These are phyloP conservation scores for Brassica incana DNA, from an alignment of 345 rosid species.

Conservation along the genomic window DNA sequence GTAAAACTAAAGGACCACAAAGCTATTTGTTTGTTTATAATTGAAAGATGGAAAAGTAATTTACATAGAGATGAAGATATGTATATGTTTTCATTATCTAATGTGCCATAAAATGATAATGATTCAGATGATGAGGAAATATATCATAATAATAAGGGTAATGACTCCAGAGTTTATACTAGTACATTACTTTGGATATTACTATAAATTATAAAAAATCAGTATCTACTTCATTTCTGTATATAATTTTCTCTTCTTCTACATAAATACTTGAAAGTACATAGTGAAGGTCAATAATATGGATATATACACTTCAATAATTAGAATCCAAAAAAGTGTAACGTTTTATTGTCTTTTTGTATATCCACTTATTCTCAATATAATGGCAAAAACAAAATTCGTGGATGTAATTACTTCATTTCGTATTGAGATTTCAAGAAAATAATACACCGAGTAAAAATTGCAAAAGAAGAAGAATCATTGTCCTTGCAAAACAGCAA, in stretches of 20 bases:
- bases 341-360: not conserved
- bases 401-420: conserved; percentile 9
- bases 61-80: not conserved
- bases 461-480: not conserved
- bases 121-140: not conserved
- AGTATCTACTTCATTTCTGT: not conserved
- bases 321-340: conserved; percentile 5
- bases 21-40: not conserved
- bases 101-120: not conserved
- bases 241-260: not conserved
- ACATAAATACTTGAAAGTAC: not conserved
- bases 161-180: not conserved
- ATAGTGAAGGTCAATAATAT: not conserved
- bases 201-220: not conserved
- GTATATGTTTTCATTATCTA: not conserved
- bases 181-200: not conserved
- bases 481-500: conserved; percentile 29
- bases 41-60: not conserved
- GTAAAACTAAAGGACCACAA: conserved; percentile 2
- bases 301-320: not conserved
- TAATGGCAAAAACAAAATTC: not conserved
- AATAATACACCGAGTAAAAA: not conserved
- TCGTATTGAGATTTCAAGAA: not conserved
- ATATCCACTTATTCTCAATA: not conserved
- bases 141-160: not conserved